Percentiles rank a stretch among this genome's conserved stretches.
These are phyloP conservation scores for Dendryphion nanum DNA, from an alignment of 2,329 filamentous ascomycete genomes.

Conservation along the genomic window DNA sequence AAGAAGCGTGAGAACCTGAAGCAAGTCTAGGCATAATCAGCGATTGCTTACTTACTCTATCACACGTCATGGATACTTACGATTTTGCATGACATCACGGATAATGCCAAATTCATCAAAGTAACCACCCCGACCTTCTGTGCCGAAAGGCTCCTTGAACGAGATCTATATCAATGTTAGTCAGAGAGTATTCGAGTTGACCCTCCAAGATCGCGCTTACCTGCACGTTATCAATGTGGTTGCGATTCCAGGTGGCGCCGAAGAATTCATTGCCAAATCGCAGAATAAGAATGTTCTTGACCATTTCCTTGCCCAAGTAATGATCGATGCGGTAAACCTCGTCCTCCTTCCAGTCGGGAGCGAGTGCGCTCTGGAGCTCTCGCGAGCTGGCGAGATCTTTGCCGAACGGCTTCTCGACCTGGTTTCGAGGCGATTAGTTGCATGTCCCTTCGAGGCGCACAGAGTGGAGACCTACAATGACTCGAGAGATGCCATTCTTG, in stretches of 20 bases:
- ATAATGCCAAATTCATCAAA: slow-evolving; percentile 99
- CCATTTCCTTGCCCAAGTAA: slow-evolving; percentile 99
- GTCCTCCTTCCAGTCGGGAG: slow-evolving; percentile 97
- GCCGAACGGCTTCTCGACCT: slow-evolving; percentile 99
- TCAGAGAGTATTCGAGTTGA: neutral
- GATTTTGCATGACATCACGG: slow-evolving; percentile 99
- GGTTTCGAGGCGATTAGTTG: slow-evolving; percentile 16
- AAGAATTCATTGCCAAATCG: slow-evolving; percentile 99
- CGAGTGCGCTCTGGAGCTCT: slow-evolving; percentile 89
- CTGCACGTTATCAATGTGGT: slow-evolving; percentile 99
- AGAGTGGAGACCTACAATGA: slow-evolving; percentile 70
- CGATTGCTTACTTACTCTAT: neutral
- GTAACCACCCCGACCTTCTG: slow-evolving; percentile 95
- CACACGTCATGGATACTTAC: slow-evolving; percentile 37
- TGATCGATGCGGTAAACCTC: slow-evolving; percentile 99
- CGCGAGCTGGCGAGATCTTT: slow-evolving; percentile 94
- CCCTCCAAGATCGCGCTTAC: slow-evolving; percentile 29
- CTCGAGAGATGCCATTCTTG: slow-evolving; percentile 80
- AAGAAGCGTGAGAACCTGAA: slow-evolving; percentile 92
- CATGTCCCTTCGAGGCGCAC: no score
- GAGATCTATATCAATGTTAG: slow-evolving; percentile 62
- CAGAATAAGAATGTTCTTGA: slow-evolving; percentile 98
- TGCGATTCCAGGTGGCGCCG: slow-evolving; percentile 96
- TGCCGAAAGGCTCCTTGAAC: slow-evolving; percentile 99
- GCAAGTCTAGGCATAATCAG: slow-evolving; percentile 59